phyloP scores from a whole-genome alignment of 2,329 filamentous ascomycete species.

The Cercospora zeina region DNA sequence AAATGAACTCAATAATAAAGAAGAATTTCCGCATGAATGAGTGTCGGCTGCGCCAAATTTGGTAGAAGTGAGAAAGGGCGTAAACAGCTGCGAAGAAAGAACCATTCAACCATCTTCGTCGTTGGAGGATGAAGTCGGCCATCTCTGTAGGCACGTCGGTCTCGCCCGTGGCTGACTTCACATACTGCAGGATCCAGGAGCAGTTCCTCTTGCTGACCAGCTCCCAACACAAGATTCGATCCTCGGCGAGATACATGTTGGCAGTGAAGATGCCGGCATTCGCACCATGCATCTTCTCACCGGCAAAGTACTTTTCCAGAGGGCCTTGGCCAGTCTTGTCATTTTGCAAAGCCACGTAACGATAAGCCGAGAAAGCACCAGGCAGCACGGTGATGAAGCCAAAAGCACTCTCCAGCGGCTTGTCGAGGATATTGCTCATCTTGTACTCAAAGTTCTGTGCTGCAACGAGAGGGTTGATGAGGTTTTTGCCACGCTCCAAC shows the following conservation, averaged over 20 bases:
- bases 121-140: constrained; percentile 91
- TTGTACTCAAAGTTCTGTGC: constrained; percentile 99
- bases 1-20: constrained; percentile 89
- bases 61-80: constrained; percentile 89
- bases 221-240: constrained; percentile 98
- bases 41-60: constrained; percentile 92
- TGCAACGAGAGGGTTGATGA: constrained; percentile 90
- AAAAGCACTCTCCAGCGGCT: constrained; percentile 94
- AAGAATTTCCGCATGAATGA: constrained; percentile 82
- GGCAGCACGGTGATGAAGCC: constrained; percentile 97
- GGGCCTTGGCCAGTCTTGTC: constrained; percentile 93
- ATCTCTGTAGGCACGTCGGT: constrained; percentile 95
- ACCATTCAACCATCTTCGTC: constrained; percentile 95
- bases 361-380: constrained; percentile 97
- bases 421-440: constrained; percentile 99
- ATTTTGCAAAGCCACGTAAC: constrained; percentile 91
- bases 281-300: constrained; percentile 91
- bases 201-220: constrained; percentile 96
- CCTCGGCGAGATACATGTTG: constrained; percentile 98
- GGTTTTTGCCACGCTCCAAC: constrained; percentile 82
- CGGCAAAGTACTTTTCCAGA: constrained; percentile 93
- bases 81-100: constrained; percentile 98
- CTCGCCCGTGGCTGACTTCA: constrained; percentile 95
- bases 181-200: constrained; percentile 95
- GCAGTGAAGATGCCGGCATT: constrained; percentile 96